phyloP scores from a whole-genome alignment of 352 stramenopile genomes.

The Phytophthora cajani region DNA sequence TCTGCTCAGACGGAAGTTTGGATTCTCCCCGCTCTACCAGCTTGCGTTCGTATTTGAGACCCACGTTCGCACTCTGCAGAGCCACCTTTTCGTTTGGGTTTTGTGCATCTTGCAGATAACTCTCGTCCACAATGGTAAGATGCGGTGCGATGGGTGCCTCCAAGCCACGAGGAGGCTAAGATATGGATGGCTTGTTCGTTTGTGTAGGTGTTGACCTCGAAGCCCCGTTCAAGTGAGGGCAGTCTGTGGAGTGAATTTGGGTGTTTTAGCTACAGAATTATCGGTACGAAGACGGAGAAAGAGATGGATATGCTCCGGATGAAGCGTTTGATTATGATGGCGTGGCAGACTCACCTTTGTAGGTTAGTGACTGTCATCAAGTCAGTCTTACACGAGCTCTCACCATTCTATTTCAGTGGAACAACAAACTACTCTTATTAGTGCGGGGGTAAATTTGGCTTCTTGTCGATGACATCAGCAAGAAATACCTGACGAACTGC shows the following conservation, averaged over 20 bases:
- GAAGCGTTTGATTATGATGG: too few relatives aligned
- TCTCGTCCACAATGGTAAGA: not conserved
- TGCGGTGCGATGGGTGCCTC: not conserved
- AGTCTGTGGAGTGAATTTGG: too few relatives aligned
- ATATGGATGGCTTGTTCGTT: not conserved
- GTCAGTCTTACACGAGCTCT: too few relatives aligned
- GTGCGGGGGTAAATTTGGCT: not conserved
- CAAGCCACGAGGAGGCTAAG: not conserved
- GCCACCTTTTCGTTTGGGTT: not conserved
- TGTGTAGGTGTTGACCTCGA: not conserved
- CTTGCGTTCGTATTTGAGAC: constrained; percentile 47
- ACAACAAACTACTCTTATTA: too few relatives aligned
- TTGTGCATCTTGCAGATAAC: not conserved
- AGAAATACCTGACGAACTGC: not conserved
- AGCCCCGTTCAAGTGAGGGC: not conserved
- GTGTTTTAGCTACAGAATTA: too few relatives aligned
- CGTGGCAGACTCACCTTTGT: too few relatives aligned
- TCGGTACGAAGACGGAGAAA: too few relatives aligned
- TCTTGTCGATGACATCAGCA: not conserved
- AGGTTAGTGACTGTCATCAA: too few relatives aligned
- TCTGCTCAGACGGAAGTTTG: constrained; percentile 34
- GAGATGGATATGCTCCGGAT: too few relatives aligned
- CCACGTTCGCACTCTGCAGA: constrained; percentile 14
- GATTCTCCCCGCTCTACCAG: constrained; percentile 35
- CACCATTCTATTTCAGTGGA: too few relatives aligned